Evolutionary conservation across 192 early-diverging fungal genomes (phyloP), one percentile per base, ranked within the genome.

Genomic region (Oehlia diaphana): DNA sequence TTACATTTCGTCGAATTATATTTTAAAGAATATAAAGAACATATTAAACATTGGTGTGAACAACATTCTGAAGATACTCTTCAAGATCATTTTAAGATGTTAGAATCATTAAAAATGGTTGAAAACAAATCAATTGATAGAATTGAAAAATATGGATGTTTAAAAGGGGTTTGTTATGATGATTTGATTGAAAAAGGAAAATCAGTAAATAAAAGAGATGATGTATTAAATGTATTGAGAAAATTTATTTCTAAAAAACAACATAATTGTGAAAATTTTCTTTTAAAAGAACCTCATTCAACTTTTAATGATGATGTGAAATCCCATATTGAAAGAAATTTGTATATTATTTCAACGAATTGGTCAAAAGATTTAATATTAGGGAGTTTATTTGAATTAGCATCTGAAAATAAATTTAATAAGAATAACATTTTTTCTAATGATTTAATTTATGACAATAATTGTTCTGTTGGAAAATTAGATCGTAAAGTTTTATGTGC

Each of bases 301-400:
- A 47, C 44, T 44, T 44, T 44, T 44, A 44, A 3, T 12, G 10
- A 47, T n/a, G 21, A 14, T 7, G 9, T 21, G 31, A 69, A 44
- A 19, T 3, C 9, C 23, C 31, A 70, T 13, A 23, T 31, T 50
- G 23, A 21, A 35, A 26, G 73, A n/a, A 44, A 64, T 28, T 69
- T 79, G n/a, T 79, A 79, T 58, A 63, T 79, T 14, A 26, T 79
- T 39, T 71, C 67, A 21, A 71, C 77, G 1, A 79, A 79, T 63
- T 79, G 77, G 77, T 79, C 77, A 12, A 49, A 19, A 26, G 77
- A 79, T 44, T 9, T 79, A 33, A 44, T 79, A n/a, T 71, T 79
- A 14, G 77, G 77, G 61, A 42, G 67, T 69, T 50, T 79, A 35
- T 42, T 63, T 19, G 77, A 79, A 10, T 23, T 71, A 16, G 44